Percentiles rank a stretch among this genome's conserved stretches.
These are phyloP conservation scores for Paxillus involutus DNA, from an alignment of 768 basidiomycete genomes.

Conservation along the genomic window DNA sequence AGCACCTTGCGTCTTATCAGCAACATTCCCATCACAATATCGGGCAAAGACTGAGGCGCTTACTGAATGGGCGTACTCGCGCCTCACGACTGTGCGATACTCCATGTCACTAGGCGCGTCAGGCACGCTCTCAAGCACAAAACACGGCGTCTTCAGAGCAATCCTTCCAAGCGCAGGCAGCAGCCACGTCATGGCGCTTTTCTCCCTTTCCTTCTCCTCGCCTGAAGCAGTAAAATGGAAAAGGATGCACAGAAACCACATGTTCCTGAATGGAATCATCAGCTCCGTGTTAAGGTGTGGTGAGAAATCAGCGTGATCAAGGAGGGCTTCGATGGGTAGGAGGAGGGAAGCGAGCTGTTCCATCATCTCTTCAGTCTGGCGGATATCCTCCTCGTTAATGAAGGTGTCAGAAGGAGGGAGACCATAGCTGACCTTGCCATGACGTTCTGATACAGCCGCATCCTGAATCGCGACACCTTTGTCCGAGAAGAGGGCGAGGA, in stretches of 20 bases:
- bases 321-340: conserved; percentile 86
- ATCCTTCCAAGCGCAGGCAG: conserved; percentile 74
- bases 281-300: conserved; percentile 58
- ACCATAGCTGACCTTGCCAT: conserved; percentile 53
- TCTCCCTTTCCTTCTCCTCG: conserved; percentile 46
- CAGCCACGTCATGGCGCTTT: conserved; percentile 76
- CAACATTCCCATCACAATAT: not conserved
- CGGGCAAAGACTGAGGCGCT: conserved; percentile 19
- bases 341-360: conserved; percentile 86
- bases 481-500: conserved; percentile 83
- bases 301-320: conserved; percentile 68
- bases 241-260: conserved; percentile 92
- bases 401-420: conserved; percentile 3
- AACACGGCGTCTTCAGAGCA: conserved; percentile 80
- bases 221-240: conserved; percentile 67
- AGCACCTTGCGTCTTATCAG: conserved; percentile 52
- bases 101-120: conserved; percentile 89
- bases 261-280: conserved; percentile 80
- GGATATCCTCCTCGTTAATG: conserved; percentile 3
- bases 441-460: conserved; percentile 61
- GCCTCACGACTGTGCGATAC: conserved; percentile 87
- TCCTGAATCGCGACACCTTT: conserved; percentile 92
- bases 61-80: conserved; percentile 80
- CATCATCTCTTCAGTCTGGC: conserved; percentile 77
- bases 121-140: conserved; percentile 79